A percentile compares a stretch with the other conserved stretches of the same genome.
phyloP scores from a whole-genome alignment of 2,329 filamentous ascomycete species.

The Aspergillus clavatus region DNA sequence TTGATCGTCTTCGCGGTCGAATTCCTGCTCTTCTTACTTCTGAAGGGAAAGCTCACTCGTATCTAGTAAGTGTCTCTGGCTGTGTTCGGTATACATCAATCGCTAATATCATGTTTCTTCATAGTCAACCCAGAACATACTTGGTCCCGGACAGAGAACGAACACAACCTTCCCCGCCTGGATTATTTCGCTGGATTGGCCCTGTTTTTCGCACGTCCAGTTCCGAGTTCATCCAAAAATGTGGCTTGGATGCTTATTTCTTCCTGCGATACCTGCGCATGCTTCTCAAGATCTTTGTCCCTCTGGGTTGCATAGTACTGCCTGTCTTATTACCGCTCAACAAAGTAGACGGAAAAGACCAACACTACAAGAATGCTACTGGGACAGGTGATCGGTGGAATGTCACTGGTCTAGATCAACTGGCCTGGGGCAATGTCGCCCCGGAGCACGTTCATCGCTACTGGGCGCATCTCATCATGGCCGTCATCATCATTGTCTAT shows the following conservation, averaged over 20 bases:
- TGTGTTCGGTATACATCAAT: neutral
- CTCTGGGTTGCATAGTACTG: constrained; percentile 70
- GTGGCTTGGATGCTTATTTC: constrained; percentile 94
- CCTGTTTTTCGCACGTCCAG: constrained; percentile 62
- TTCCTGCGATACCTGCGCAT: constrained; percentile 86
- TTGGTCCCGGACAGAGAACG: constrained; percentile 80
- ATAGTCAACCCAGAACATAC: constrained; percentile 75
- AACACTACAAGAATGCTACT: constrained; percentile 43
- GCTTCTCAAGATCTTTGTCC: constrained; percentile 86
- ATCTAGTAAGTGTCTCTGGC: constrained; percentile 63
- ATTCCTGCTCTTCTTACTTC: constrained; percentile 65
- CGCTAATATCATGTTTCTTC: constrained; percentile 3
- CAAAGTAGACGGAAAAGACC: constrained; percentile 63
- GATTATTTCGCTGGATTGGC: constrained; percentile 50
- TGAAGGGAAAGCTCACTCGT: constrained; percentile 72
- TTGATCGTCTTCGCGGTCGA: constrained; percentile 59
- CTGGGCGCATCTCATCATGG: constrained; percentile 79
- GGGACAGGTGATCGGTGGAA: constrained; percentile 39
- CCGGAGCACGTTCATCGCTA: constrained; percentile 63
- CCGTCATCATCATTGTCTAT: constrained; percentile 72
- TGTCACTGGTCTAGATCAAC: constrained; percentile 68
- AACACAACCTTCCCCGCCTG: constrained; percentile 65
- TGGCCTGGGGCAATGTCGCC: constrained; percentile 84
- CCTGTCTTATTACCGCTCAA: constrained; percentile 87
- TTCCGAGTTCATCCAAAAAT: constrained; percentile 90